Percentiles rank a stretch among this genome's conserved stretches.
Evolutionary conservation across 1,284 basidiomycete species (phyloP).

Genomic region (Boletus albobrunnescens): DNA sequence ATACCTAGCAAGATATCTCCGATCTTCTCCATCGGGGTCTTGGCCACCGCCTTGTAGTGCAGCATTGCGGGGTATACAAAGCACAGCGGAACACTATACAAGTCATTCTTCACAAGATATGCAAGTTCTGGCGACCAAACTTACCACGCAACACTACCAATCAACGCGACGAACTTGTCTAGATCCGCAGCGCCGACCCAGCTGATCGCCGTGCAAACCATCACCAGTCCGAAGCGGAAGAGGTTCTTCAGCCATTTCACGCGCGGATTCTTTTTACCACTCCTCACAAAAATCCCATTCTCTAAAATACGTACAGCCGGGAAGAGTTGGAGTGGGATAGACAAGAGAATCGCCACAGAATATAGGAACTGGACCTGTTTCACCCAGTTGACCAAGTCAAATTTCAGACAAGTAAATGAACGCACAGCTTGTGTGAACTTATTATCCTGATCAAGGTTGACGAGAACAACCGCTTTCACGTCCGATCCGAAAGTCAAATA

Average conservation of each 20-base stretch:
- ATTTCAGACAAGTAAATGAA: slow-evolving; percentile 14
- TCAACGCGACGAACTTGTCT: slow-evolving; percentile 95
- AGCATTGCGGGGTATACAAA: slow-evolving; percentile 94
- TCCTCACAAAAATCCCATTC: slow-evolving; percentile 89
- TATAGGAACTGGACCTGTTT: slow-evolving; percentile 77
- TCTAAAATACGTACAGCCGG: slow-evolving; percentile 96
- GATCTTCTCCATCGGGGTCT: slow-evolving; percentile 64
- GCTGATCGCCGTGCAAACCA: slow-evolving; percentile 72
- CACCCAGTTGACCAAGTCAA: background rate
- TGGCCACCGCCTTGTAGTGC: slow-evolving; percentile 86
- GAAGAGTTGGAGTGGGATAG: slow-evolving; percentile 94
- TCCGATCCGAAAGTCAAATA: slow-evolving; percentile 88
- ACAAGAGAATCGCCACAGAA: slow-evolving; percentile 91
- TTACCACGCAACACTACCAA: slow-evolving; percentile 93
- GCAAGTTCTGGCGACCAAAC: slow-evolving; percentile 32
- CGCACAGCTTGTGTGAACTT: slow-evolving; percentile 85
- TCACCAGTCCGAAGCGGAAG: slow-evolving; percentile 78
- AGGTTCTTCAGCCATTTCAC: slow-evolving; percentile 93
- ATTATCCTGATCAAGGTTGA: slow-evolving; percentile 85
- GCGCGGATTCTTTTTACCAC: slow-evolving; percentile 69
- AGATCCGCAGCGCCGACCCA: slow-evolving; percentile 87
- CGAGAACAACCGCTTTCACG: slow-evolving; percentile 91
- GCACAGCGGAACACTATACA: slow-evolving; percentile 80
- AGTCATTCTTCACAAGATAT: slow-evolving; percentile 10
- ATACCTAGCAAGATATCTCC: slow-evolving; percentile 76